Percentiles rank a stretch among this genome's conserved stretches.
Evolutionary conservation across 805 yeast species (phyloP).

Genomic region (Dipodascus geniculatus): DNA sequence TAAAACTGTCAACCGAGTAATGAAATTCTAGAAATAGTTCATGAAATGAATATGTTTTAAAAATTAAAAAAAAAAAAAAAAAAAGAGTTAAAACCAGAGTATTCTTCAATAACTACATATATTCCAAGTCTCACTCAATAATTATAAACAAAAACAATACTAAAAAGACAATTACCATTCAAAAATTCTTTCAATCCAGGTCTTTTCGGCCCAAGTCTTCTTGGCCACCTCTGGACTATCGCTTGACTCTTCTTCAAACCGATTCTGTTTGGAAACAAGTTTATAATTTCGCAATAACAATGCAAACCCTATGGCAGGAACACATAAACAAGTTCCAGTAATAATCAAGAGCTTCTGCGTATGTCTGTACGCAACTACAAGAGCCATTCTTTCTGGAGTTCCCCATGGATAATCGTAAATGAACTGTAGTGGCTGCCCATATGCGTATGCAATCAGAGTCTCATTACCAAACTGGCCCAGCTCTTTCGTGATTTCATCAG

Average conservation of each 20-base stretch:
- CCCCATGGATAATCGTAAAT: constrained; percentile 44
- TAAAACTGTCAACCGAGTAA: too few relatives aligned
- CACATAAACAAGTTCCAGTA: constrained; percentile 42
- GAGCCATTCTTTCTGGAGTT: constrained; percentile 44
- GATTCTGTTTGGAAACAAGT: constrained; percentile 22
- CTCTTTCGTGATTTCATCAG: constrained; percentile 30
- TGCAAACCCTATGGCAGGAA: constrained; percentile 37
- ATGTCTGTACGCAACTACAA: constrained; percentile 46
- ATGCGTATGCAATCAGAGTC: constrained; percentile 34
- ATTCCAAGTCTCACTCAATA: too few relatives aligned
- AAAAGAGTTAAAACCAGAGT: too few relatives aligned
- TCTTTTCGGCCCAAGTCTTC: not conserved
- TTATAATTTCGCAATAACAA: constrained; percentile 43
- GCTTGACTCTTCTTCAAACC: constrained; percentile 8
- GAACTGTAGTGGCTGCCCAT: constrained; percentile 42
- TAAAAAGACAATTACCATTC: too few relatives aligned
- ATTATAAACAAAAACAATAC: too few relatives aligned
- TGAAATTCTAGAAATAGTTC: too few relatives aligned
- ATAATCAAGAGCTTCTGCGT: constrained; percentile 48
- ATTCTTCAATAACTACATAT: too few relatives aligned
- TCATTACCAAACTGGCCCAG: constrained; percentile 23
- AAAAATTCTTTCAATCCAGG: not conserved
- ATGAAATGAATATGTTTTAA: too few relatives aligned
- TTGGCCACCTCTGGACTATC: not conserved
- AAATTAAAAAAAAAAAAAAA: too few relatives aligned